Base-by-base conservation (phyloP, 257 asterid species). In the Paraleonurus japonicus region DNA sequence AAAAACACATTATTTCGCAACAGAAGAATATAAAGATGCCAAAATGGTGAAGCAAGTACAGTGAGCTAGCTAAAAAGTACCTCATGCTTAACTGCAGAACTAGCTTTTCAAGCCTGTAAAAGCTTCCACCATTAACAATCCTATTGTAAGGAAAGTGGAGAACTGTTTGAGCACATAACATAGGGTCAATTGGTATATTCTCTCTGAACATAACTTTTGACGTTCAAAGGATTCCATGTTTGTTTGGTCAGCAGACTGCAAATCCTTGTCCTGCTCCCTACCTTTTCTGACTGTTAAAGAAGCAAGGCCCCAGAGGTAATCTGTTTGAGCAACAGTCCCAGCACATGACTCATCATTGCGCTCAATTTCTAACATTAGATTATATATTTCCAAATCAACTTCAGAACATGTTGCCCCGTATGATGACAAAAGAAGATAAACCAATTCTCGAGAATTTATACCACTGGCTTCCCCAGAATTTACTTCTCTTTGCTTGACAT, bases 231-330 rank as follows among this genome's bases (percentile, higher is more conserved):
- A 79, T 73, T 89, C 94, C 55, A 80, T 71, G 62, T 71, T 78
- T 70, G 66, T 61, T 15, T 61, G 69, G 26, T 78, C 81, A 76
- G 57, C 65, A 62, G 78, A 71, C 61, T 73, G 75, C 74, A 73
- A 55, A 69, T 71, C 74, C 61, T 75, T 81, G 63, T 73, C 78
- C 74, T 70, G 78, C 61, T 85, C 88, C 80, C 79, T 70, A 69
- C 86, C 90, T 65, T 84, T 82, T 66, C 83, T 81, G 66, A 78
- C 79, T 71, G 77, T 86, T 72, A 76, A 47, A 66, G 86, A 84
- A 77, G 96, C 90, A 81, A 76, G 50, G 37, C 97, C 97, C 98
- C 98, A 93, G 60, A 89, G 69, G 70, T 81, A 93, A 86, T 89
- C 97, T 80, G 84, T 69, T 79, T 76, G 82, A 43, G 84, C 87